Base-by-base conservation (phyloP, 768 basidiomycete genomes). In the Crepidotus variabilis region DNA sequence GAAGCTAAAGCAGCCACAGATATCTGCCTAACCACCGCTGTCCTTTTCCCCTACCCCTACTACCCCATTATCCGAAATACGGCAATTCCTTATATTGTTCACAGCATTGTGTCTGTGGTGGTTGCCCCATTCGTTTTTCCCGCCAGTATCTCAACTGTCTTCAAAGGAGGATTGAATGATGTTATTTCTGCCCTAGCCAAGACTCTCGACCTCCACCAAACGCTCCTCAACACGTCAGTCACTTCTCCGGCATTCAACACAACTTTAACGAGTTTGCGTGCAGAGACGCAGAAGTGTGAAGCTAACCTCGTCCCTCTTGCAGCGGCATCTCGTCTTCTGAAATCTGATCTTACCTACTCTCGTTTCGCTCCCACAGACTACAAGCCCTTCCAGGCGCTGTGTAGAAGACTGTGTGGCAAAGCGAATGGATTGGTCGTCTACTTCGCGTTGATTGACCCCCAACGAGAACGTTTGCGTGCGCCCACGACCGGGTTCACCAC, bases 341-440 rank as follows among this genome's bases (percentile, higher is more conserved):
- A 69, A 28, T 75, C 77, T 13, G 89, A 91, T 61, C 64, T 91
- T n/a, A 73, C 83, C 14, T 88, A 81, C 62, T 75, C 75, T 0
- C 77, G 86, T 1, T 86, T 86, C 63, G 72, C 79, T 0, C 87
- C 87, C 0, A 65, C 63, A 2, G 86, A 88, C 63, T 84, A 85
- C 49, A 60, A 63, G 0, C 65, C 68, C 2, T 74, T 91, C 18
- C 85, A 87, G 53, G 63, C 69, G 22, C 62, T 79, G 6, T 73
- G 75, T 14, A 73, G 84, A 45, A 70, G 80, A 2, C 72, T 88
- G 59, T 75, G 78, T 4, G 82, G 80, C 10, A 73, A 83, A 7
- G 78, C 80, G n/a, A 75, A 85, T 58, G 88, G 88, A 13, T 75
- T 90, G 76, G 72, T 69, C 20, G 66, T 79, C 33, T 90, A 87